These are phyloP conservation scores for Grammothele lineata DNA, from an alignment of 768 basidiomycete genomes.

Conservation along the genomic window DNA sequence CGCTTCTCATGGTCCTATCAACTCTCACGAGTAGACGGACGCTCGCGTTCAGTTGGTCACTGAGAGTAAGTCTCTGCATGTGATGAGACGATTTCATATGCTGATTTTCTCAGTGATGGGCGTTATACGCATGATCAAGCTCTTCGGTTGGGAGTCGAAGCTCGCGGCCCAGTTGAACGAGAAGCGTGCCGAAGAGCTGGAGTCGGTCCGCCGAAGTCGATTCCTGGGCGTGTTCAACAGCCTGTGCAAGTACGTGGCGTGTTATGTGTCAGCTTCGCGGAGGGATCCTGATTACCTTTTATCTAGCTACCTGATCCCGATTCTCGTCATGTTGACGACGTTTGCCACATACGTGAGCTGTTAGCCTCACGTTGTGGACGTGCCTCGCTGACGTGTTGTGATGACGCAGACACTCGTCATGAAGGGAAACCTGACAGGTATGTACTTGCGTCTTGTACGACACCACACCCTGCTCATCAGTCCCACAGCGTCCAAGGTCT, in stretches of 20 bases:
- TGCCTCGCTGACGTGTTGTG: too few relatives aligned
- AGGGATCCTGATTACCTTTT: not conserved
- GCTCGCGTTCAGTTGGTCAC: constrained; percentile 39
- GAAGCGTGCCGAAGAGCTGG: constrained; percentile 59
- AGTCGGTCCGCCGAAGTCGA: constrained; percentile 46
- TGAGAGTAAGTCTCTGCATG: constrained; percentile 23
- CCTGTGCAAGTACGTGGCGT: constrained; percentile 38
- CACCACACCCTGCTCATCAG: constrained; percentile 31
- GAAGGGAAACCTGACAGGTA: constrained; percentile 32
- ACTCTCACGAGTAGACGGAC: constrained; percentile 32
- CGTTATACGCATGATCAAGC: constrained; percentile 43
- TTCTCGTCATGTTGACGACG: constrained; percentile 60
- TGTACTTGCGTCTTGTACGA: constrained; percentile 23
- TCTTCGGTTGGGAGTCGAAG: constrained; percentile 41
- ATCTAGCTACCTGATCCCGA: constrained; percentile 55
- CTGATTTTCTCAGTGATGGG: constrained; percentile 27
- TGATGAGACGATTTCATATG: too few relatives aligned
- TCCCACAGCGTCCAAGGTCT: constrained; percentile 35
- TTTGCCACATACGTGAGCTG: constrained; percentile 52
- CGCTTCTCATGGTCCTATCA: constrained; percentile 15
- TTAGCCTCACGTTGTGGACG: too few relatives aligned
- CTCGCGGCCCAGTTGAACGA: constrained; percentile 47
- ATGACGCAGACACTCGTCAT: constrained; percentile 30
- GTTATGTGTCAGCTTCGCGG: too few relatives aligned
- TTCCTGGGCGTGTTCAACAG: constrained; percentile 44